Evolutionary conservation across 768 basidiomycete species (phyloP).

Genomic region (Serendipita sp.): DNA sequence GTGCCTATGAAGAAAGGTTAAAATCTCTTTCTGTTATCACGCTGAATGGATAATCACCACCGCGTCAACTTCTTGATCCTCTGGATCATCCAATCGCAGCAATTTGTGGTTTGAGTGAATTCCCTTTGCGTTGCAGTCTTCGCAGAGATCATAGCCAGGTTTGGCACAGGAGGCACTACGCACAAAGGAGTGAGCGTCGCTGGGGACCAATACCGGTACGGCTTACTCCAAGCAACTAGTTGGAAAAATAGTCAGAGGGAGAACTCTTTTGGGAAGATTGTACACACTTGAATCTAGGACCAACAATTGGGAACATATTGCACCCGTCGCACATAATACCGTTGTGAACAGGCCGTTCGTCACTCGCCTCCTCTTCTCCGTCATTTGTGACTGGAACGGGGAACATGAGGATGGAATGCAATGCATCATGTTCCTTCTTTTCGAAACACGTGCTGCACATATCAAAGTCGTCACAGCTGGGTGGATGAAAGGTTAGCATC

Average conservation of each 20-base stretch:
- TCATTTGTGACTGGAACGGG: background rate
- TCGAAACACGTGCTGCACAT: background rate
- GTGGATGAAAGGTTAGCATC: background rate
- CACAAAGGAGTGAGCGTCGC: background rate
- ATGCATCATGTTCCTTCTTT: background rate
- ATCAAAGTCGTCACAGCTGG: background rate
- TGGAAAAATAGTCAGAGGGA: background rate
- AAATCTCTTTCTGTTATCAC: background rate
- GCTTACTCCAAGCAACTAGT: conserved; percentile 1
- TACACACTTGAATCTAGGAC: background rate
- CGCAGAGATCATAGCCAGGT: background rate
- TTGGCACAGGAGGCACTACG: background rate
- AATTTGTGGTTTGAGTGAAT: conserved; percentile 1
- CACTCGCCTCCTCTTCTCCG: background rate
- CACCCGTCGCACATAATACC: background rate
- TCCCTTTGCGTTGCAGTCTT: background rate
- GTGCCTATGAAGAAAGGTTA: background rate
- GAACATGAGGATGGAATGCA: background rate
- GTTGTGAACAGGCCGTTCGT: background rate
- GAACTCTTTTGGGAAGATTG: background rate
- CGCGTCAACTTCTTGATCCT: background rate
- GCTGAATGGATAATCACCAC: background rate
- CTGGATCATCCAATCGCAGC: background rate
- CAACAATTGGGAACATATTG: background rate
- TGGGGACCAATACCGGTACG: background rate